Evolutionary conservation across 805 yeast genomes (phyloP), one percentile per base, ranked within the genome.

Genomic region (Lipomyces yamadae): DNA sequence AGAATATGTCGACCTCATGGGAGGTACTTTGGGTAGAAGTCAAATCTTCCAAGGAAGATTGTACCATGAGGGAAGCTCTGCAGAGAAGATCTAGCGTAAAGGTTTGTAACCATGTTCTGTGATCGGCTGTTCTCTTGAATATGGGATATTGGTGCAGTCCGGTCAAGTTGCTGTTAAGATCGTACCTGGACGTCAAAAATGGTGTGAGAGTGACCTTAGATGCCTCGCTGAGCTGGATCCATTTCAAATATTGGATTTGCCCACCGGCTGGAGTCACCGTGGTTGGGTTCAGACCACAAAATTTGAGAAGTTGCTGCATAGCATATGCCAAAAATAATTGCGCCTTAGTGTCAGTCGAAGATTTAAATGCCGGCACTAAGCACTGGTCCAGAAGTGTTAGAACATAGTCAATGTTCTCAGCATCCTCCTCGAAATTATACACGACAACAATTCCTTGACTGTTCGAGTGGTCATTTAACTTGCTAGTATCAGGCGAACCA

Each of bases 311-410:
- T 69, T 92, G 95, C 76, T 95, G 99, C 85, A 95, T 91, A 0
- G 94, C 89, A 76, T 85, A 89, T 0, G 97, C 97, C 45, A 92
- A 82, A 74, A 89, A 90, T 65, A 90, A 81, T 76, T 95, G 99
- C 59, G 86, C 85, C 30, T 86, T 84, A 0, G 98, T 97, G 74
- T 92, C 92, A 42, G 89, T 90, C 1, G 97, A 89, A 0, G 97
- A 92, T 86, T 96, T 88, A 77, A 92, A 93, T 0, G 92, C 86
- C 42, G 91, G 92, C 7, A 93, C 89, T n/a, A 95, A 81, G 66
- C 86, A 82, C 63, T 84, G 83, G 67, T 90, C 88, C 42, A 93
- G 80, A 59, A 93, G 85, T 72, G 83, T 81, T 2, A 85, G 79
- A 39, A 92, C 81, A 73, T 94, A 91, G 11, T 80, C 81, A 1